Conservation (phyloP, 2,329 filamentous ascomycete genomes). For the Venturia oleaginea region DNA sequence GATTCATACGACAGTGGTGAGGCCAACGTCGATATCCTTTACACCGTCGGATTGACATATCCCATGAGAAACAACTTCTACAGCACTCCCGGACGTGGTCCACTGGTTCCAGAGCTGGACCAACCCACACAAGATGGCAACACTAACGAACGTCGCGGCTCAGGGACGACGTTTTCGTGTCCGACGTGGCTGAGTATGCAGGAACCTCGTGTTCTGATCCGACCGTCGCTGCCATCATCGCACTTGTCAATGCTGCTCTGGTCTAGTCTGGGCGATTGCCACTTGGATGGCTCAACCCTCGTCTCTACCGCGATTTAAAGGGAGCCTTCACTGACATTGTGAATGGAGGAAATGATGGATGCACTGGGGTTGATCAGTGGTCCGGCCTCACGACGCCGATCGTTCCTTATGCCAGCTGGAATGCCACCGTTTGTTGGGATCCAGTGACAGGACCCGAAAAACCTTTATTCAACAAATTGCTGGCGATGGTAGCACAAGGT, state of each 20-base stretch:
- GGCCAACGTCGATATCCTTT: slow-evolving; percentile 15
- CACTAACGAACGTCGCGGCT: slow-evolving; percentile 31
- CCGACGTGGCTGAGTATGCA: background rate
- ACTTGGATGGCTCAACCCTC: slow-evolving; percentile 48
- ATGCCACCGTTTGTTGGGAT: slow-evolving; percentile 38
- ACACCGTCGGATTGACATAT: slow-evolving; percentile 11
- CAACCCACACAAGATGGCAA: slow-evolving; percentile 34
- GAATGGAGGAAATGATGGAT: slow-evolving; percentile 27
- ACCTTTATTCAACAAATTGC: slow-evolving; percentile 34
- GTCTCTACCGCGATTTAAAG: slow-evolving; percentile 34
- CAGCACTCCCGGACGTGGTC: slow-evolving; percentile 13
- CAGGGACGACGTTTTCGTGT: slow-evolving; percentile 12
- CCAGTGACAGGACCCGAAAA: slow-evolving; percentile 41
- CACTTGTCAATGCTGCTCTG: slow-evolving; percentile 49
- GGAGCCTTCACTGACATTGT: slow-evolving; percentile 23
- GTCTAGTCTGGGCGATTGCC: slow-evolving; percentile 35
- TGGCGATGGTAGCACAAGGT: slow-evolving; percentile 16
- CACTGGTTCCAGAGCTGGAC: slow-evolving; percentile 39
- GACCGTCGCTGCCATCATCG: slow-evolving; percentile 44
- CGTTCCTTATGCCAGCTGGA: slow-evolving; percentile 23
- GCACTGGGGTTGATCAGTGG: slow-evolving; percentile 16
- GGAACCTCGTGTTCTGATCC: slow-evolving; percentile 27
- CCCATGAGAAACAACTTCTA: slow-evolving; percentile 15
- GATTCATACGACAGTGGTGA: slow-evolving; percentile 8
- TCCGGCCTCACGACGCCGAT: slow-evolving; percentile 7